phyloP scores from a whole-genome alignment of 805 yeast genomes.

The Wickerhamiella galacta region DNA sequence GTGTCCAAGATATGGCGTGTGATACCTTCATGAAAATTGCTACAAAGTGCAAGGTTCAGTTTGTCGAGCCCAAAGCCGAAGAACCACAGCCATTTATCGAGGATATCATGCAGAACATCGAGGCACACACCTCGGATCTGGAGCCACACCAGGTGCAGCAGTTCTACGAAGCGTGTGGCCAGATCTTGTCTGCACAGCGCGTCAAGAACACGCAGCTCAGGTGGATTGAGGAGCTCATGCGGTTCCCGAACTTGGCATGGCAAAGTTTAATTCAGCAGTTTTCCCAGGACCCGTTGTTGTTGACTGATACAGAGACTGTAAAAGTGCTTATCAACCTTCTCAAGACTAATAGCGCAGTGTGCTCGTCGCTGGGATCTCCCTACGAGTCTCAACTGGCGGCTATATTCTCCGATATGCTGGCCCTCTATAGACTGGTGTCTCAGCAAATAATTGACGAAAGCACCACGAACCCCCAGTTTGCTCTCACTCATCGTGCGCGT shows the following conservation, averaged over 20 bases:
- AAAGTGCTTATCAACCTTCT: conserved; percentile 85
- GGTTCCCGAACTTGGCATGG: conserved; percentile 91
- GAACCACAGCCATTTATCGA: conserved; percentile 84
- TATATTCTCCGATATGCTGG: conserved; percentile 78
- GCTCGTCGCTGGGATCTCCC: conserved; percentile 85
- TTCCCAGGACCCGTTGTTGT: conserved; percentile 13
- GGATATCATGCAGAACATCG: conserved; percentile 72
- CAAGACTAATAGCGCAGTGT: conserved; percentile 89
- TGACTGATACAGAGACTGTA: conserved; percentile 50
- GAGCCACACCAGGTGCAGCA: conserved; percentile 97
- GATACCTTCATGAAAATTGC: conserved; percentile 96
- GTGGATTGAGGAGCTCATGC: conserved; percentile 65
- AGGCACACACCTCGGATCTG: conserved; percentile 73
- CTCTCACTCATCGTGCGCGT: conserved; percentile 89
- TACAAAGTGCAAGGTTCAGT: conserved; percentile 86
- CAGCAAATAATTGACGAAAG: conserved; percentile 57
- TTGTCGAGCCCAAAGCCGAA: conserved; percentile 70
- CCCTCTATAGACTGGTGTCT: conserved; percentile 76
- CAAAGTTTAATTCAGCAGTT: conserved; percentile 62
- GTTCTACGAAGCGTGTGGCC: conserved; percentile 94
- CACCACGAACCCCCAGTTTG: conserved; percentile 63
- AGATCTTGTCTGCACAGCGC: conserved; percentile 76
- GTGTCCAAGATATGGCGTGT: conserved; percentile 99
- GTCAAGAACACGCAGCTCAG: conserved; percentile 51
- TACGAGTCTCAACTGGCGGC: conserved; percentile 75